Base-by-base conservation (phyloP, 768 basidiomycete genomes). In the Rubroboletus pulcherrimus region DNA sequence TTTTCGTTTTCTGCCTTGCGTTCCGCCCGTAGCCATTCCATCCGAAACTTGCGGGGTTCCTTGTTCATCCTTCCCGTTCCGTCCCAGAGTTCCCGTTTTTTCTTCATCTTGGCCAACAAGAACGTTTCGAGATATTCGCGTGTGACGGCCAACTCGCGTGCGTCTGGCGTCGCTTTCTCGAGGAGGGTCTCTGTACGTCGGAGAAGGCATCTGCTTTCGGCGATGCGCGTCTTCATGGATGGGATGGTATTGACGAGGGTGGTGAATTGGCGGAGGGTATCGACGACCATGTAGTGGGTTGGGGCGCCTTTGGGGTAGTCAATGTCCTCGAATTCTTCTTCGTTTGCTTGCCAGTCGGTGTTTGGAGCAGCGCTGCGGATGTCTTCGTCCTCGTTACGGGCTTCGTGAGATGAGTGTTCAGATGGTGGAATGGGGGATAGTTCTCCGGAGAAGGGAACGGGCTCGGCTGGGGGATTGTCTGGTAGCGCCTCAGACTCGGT, bases 1-100 rank as follows among this genome's bases (percentile, higher is more conserved):
- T 52, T 60, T 38, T 63, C 53, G n/a, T 42, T 55, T 19, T 48
- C 58, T 21, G 53, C 54, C 41, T 50, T 66, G 53, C 70, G 63
- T 52, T 58, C 58, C 12, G 54, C 52, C 5, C 64, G 57, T 31
- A 71, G 17, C 64, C 67, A 69, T 35, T 51, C 63, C 55, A 67
- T 61, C 43, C 70, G 53, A 4, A 56, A 10, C 42, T 71, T 71
- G 40, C 67, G 56, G 4, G 52, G 38, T 17, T 45, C 21, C 42
- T 65, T 70, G 17, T 51, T 41, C 66, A 73, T 58, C 46, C 4
- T 59, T 0, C 56, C 67, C 8, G 67, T 70, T n/a, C 71, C 70
- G 33, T 71, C 71, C 63, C 64, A 73, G 4, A 70, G 52, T n/a
- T 71, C 70, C 5, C 49, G 54, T 43, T 63, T 71, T n/a, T 59